These are phyloP conservation scores for Aegilops speltoides DNA, from an alignment of 176 grass and related monocot genomes.

Conservation along the genomic window DNA sequence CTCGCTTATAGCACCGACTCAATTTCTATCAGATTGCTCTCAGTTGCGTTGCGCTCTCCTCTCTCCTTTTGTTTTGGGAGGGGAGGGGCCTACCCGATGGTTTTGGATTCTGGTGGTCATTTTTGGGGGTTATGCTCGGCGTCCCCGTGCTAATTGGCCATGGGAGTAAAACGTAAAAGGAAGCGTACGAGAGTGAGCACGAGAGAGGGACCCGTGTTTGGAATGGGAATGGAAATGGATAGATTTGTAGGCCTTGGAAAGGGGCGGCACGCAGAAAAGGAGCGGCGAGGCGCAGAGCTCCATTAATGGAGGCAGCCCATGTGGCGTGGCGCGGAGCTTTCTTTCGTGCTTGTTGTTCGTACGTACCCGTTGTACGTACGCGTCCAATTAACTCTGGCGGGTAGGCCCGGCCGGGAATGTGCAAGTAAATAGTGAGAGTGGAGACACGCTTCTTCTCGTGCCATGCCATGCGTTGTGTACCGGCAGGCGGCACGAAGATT, in stretches of 20 bases:
- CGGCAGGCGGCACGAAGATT: neutral
- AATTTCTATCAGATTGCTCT: no score
- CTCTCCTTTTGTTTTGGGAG: neutral
- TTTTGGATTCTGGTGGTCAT: conserved; percentile 29
- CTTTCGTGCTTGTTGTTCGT: neutral
- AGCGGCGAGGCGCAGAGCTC: neutral
- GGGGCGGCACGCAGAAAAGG: conserved; percentile 20
- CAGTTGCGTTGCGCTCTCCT: neutral
- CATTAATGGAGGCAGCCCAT: conserved; percentile 38
- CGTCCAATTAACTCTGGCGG: neutral
- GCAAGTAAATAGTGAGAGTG: conserved; percentile 5
- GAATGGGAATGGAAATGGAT: conserved; percentile 30
- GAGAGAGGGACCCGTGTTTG: conserved; percentile 20
- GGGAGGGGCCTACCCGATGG: no score
- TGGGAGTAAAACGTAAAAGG: neutral
- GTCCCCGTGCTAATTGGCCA: conserved; percentile 13
- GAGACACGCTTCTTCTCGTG: neutral
- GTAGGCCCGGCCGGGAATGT: neutral
- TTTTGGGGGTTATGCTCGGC: conserved; percentile 17
- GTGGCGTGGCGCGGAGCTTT: neutral
- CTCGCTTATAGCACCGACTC: no score
- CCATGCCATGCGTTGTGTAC: neutral
- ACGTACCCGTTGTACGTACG: neutral
- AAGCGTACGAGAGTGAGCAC: neutral
- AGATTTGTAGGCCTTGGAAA: conserved; percentile 44